Evolutionary conservation across 257 asterid genomes (phyloP).

Genomic region (Solanum appendiculatum): DNA sequence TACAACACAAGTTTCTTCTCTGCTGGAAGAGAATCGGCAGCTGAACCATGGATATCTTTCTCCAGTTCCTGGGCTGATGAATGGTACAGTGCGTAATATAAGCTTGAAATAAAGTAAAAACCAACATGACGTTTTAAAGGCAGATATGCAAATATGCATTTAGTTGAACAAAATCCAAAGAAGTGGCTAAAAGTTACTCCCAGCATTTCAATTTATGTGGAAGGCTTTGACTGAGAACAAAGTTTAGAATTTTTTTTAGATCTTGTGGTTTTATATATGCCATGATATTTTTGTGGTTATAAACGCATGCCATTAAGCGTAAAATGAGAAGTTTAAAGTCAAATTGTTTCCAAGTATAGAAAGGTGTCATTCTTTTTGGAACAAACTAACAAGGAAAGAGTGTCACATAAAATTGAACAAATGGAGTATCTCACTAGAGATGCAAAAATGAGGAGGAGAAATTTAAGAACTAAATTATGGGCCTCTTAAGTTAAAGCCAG

Average conservation of each 20-base stretch:
- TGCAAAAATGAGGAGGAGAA: background rate
- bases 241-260: background rate
- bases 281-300: background rate
- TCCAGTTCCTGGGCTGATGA: slow-evolving; percentile 95
- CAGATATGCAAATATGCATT: background rate
- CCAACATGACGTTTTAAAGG: background rate
- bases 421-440: background rate
- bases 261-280: background rate
- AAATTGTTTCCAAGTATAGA: background rate
- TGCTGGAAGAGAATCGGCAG: slow-evolving; percentile 62
- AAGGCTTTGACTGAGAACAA: background rate
- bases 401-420: background rate
- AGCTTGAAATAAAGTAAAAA: slow-evolving; percentile 4
- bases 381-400: background rate
- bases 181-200: background rate
- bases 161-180: background rate
- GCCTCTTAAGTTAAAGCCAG: background rate
- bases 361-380: background rate
- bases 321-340: background rate
- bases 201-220: background rate
- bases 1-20: slow-evolving; percentile 69
- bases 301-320: background rate
- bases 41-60: slow-evolving; percentile 72
- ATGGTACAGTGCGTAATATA: slow-evolving; percentile 8
- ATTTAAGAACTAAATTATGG: background rate